These are phyloP conservation scores for Karstenula rhodostoma DNA, from an alignment of 2,329 filamentous ascomycete genomes.

Conservation along the genomic window DNA sequence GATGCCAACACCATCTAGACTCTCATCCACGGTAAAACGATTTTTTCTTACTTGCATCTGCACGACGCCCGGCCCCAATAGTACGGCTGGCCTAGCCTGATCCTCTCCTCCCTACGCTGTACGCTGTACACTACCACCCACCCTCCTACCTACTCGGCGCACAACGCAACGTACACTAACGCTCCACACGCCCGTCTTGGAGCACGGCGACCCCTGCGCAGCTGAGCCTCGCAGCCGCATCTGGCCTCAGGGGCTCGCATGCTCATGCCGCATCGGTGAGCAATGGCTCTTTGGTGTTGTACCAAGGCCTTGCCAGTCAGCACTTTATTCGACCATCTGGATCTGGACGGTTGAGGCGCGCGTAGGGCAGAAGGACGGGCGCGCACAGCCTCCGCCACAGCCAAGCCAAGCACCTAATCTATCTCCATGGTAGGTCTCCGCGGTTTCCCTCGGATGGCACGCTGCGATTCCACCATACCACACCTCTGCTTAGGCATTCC, in stretches of 20 bases:
- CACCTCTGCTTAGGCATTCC: not conserved
- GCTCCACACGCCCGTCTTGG: slow-evolving; percentile 1
- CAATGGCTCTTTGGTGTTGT: not conserved
- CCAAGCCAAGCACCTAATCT: not conserved
- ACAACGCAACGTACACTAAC: slow-evolving; percentile 7
- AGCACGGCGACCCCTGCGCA: slow-evolving; percentile 4
- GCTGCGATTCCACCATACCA: not conserved
- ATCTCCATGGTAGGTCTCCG: not conserved
- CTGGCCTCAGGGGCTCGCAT: slow-evolving; percentile 9
- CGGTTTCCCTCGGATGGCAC: slow-evolving; percentile 5
- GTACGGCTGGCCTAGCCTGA: not conserved
- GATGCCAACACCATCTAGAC: slow-evolving; percentile 6
- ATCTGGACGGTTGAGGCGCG: slow-evolving; percentile 10
- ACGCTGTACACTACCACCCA: not conserved
- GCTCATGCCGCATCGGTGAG: not conserved
- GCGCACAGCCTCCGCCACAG: not conserved
- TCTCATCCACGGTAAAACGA: not conserved
- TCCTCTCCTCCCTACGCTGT: slow-evolving; percentile 10
- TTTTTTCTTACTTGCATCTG: not conserved
- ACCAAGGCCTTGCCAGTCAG: not conserved
- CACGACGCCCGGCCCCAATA: not conserved
- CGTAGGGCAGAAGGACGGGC: not conserved
- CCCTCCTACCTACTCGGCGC: not conserved
- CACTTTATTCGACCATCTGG: slow-evolving; percentile 3
- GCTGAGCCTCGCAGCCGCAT: slow-evolving; percentile 15